These are phyloP conservation scores for Theobroma cacao DNA, from an alignment of 345 rosid species.

Conservation along the genomic window DNA sequence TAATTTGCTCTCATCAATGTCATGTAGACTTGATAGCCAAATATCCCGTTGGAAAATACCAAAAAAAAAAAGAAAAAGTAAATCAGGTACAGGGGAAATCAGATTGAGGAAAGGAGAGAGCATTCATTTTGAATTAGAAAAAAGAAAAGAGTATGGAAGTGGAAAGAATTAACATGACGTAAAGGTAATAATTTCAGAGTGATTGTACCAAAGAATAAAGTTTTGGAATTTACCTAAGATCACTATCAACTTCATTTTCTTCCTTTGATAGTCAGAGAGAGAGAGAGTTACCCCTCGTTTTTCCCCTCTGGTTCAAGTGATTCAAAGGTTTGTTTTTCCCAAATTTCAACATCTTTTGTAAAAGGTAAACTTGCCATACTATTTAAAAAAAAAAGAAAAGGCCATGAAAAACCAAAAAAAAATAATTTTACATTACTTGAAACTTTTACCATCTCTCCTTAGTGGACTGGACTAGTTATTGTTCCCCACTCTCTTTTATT, in stretches of 20 bases:
- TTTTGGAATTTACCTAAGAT: neutral
- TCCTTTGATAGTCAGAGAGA: neutral
- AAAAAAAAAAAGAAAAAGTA: neutral
- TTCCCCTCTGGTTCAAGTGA: neutral
- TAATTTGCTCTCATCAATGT: neutral
- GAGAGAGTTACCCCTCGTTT: neutral
- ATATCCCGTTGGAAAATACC: neutral
- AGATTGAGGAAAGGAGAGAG: neutral
- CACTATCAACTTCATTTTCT: neutral
- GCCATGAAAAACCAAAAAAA: neutral
- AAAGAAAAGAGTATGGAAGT: neutral
- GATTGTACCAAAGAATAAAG: neutral
- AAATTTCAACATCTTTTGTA: neutral
- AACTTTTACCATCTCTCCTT: neutral
- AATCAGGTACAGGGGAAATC: neutral
- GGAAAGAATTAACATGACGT: neutral
- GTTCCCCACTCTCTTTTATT: neutral
- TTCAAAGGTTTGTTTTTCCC: neutral
- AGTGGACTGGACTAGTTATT: neutral
- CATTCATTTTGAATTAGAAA: neutral
- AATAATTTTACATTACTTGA: neutral
- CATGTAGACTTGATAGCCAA: neutral
- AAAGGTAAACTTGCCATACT: neutral
- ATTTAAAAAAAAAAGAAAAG: too few relatives aligned
- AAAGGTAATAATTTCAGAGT: neutral